A percentile compares a stretch with the other conserved stretches of the same genome.
These are phyloP conservation scores for Larix sibirica DNA, from an alignment of 83 land plant species.

Conservation along the genomic window DNA sequence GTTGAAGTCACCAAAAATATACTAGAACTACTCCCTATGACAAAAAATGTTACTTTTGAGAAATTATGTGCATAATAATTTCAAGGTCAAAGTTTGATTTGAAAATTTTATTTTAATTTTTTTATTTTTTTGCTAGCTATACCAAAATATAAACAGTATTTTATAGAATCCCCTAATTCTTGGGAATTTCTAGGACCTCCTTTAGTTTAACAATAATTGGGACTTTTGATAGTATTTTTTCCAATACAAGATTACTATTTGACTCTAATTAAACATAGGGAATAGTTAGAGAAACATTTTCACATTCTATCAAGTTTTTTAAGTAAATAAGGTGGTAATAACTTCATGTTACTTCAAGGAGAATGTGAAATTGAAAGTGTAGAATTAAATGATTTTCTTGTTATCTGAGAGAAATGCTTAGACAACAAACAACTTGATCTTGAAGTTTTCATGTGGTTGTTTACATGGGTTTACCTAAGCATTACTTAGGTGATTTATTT, in stretches of 20 bases:
- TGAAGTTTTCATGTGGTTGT: constrained; percentile 2
- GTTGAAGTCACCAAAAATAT: constrained; percentile 15
- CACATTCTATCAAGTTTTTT: constrained; percentile 30
- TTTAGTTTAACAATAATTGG: constrained; percentile 23
- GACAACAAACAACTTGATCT: neutral
- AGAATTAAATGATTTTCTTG: neutral
- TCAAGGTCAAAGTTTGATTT: constrained; percentile 26
- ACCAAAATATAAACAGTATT: constrained; percentile 21
- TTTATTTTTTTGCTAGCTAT: constrained; percentile 23
- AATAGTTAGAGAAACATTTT: constrained; percentile 22
- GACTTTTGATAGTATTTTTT: constrained; percentile 24
- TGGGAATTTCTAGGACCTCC: constrained; percentile 29
- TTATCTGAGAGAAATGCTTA: neutral
- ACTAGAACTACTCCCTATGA: constrained; percentile 19
- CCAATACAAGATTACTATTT: constrained; percentile 17
- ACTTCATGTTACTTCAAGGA: constrained; percentile 20
- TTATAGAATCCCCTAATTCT: constrained; percentile 16
- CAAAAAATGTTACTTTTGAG: constrained; percentile 13
- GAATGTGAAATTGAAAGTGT: constrained; percentile 4
- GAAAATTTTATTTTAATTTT: constrained; percentile 18
- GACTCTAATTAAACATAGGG: constrained; percentile 17
- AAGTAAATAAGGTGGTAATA: constrained; percentile 16
- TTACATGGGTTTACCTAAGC: neutral
- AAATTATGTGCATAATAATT: constrained; percentile 9
- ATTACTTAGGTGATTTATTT: constrained; percentile 6